These are phyloP conservation scores for Pythium coloratum DNA, from an alignment of 352 stramenopile species.

Conservation along the genomic window DNA sequence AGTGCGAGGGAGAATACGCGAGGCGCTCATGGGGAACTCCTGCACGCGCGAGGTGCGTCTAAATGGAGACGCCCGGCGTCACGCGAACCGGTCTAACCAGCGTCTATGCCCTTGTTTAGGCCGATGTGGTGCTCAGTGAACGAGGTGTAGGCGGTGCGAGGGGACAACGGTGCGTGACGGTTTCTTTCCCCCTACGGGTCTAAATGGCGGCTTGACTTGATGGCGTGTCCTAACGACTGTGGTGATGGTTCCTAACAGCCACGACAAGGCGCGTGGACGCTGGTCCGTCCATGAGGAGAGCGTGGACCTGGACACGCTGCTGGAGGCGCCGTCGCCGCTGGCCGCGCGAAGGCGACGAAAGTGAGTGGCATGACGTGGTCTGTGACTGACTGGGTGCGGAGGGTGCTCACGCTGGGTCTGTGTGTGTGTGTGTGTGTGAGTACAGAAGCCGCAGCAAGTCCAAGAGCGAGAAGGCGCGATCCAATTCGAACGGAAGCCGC, in stretches of 20 bases:
- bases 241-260: constrained; percentile 12
- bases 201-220: not conserved
- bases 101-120: constrained; percentile 28
- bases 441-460: constrained; percentile 34
- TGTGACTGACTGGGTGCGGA: not conserved
- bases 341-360: constrained; percentile 48
- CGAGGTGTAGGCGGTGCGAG: constrained; percentile 33
- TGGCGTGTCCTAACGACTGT: not conserved
- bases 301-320: constrained; percentile 76
- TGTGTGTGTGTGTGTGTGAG: not conserved
- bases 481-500: constrained; percentile 25
- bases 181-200: not conserved
- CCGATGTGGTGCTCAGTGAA: constrained; percentile 67
- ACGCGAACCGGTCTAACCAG: not conserved
- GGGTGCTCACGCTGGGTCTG: not conserved
- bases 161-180: constrained; percentile 36
- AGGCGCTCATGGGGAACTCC: constrained; percentile 29
- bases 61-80: not conserved
- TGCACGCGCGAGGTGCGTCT: constrained; percentile 30
- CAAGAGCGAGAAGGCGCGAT: constrained; percentile 36
- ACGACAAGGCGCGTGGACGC: constrained; percentile 51
- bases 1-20: constrained; percentile 10
- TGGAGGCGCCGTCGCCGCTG: constrained; percentile 69
- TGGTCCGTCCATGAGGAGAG: constrained; percentile 77
- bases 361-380: constrained; percentile 30